These are phyloP conservation scores for Fraxinus anomala DNA, from an alignment of 257 asterid genomes.

Conservation along the genomic window DNA sequence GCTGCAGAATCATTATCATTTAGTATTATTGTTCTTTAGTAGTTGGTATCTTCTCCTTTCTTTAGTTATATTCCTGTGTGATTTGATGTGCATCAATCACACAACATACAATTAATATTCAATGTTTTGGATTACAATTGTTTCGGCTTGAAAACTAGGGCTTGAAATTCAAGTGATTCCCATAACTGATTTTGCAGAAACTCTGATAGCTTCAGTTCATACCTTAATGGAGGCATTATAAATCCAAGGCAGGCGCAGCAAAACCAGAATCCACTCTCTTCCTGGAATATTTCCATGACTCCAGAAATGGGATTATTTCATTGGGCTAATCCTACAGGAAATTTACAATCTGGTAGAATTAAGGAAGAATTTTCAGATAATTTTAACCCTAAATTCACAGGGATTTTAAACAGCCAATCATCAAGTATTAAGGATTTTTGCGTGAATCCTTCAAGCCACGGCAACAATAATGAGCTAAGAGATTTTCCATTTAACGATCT, in stretches of 20 bases:
- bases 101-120: too few relatives aligned
- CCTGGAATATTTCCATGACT: slow-evolving; percentile 46
- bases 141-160: not conserved
- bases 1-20: not conserved
- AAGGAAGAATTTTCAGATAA: slow-evolving; percentile 52
- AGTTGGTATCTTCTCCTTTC: not conserved
- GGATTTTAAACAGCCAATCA: slow-evolving; percentile 39
- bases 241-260: slow-evolving; percentile 33
- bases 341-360: slow-evolving; percentile 22
- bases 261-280: slow-evolving; percentile 28
- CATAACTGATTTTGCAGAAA: slow-evolving; percentile 31
- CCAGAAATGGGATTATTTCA: slow-evolving; percentile 47
- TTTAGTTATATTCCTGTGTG: slow-evolving; percentile 29
- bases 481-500: slow-evolving; percentile 27
- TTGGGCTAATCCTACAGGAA: slow-evolving; percentile 33
- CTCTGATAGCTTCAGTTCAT: slow-evolving; percentile 31
- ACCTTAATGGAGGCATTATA: slow-evolving; percentile 22
- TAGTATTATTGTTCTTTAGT: not conserved
- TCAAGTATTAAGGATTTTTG: slow-evolving; percentile 30
- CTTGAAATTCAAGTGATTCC: not conserved
- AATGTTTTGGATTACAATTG: slow-evolving; percentile 15
- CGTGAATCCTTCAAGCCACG: not conserved
- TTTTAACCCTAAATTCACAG: slow-evolving; percentile 43
- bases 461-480: slow-evolving; percentile 7
- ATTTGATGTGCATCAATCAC: slow-evolving; percentile 46